Evolutionary conservation across 805 yeast genomes (phyloP), one percentile per base, ranked within the genome.

Genomic region (Pichia occidentalis): DNA sequence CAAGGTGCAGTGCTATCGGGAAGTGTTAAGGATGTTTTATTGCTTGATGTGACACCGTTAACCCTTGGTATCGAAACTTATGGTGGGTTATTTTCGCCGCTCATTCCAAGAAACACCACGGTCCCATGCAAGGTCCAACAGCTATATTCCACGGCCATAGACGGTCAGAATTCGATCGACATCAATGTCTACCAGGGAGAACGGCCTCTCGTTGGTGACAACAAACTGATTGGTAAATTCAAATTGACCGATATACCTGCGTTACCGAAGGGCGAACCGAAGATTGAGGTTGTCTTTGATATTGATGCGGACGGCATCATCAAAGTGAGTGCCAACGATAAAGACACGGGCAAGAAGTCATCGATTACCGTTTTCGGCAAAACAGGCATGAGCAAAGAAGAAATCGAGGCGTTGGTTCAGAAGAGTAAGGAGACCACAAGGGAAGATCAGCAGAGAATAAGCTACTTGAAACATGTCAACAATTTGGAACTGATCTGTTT

Each of bases 171-270:
- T 53, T 78, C 94, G 39, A 95, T 86, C 51, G 95, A 86, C 69
- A 84, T 87, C 65, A 83, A 95, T 64, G 97, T 87, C 43, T 87
- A 85, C 85, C 97, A 87, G 72, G 97, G 97, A 64, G 97, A 87
- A 71, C 77, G 97, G 68, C 95, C 88, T 64, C 75, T 87, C 57
- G 95, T 90, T 52, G 80, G 87, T 66, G 96, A 87, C 74, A 88
- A 87, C 78, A 87, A 85, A 71, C 73, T 86, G 60, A 85, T 87
- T 60, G 97, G 96, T 60, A 85, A 85, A 75, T 87, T 87, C 70
- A 87, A 90, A 51, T 73, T 87, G 53, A 71, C 86, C 45, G 96
- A 92, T 63, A 86, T 87, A 43, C 95, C 90, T 46, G 86, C 94
- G 43, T 81, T 84, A 49, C 86, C 90, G 53, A 83, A 84, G 73